phyloP scores from a whole-genome alignment of 225 moss, liverwort and hornwort species.

The Anthoceros angustus region DNA sequence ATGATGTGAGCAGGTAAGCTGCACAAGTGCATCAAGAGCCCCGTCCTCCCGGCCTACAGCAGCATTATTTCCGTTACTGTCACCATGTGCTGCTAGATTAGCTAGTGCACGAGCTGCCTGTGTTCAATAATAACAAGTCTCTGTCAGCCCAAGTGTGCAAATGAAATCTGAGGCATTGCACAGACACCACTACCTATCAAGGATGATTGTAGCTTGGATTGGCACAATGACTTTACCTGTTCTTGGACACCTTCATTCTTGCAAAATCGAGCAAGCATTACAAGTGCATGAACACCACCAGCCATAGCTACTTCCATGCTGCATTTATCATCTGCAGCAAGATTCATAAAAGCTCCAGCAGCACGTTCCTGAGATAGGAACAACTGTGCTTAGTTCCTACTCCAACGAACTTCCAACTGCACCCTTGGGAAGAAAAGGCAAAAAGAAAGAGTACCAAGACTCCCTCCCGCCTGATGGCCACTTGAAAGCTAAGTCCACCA shows the following conservation, averaged over 20 bases:
- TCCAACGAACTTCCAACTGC: too few relatives aligned
- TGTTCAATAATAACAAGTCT: conserved; percentile 9
- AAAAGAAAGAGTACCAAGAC: conserved; percentile 50
- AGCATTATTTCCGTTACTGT: conserved; percentile 95
- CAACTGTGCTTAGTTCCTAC: neutral
- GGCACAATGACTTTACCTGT: conserved; percentile 28
- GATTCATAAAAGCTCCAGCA: conserved; percentile 84
- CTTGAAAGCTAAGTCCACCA: conserved; percentile 70
- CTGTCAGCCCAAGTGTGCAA: conserved; percentile 4
- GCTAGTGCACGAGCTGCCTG: conserved; percentile 87
- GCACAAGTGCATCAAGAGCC: conserved; percentile 83
- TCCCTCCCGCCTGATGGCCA: conserved; percentile 84
- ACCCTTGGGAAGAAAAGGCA: neutral
- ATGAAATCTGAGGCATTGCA: too few relatives aligned
- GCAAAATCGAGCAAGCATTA: conserved; percentile 69
- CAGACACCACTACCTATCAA: too few relatives aligned
- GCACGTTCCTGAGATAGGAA: conserved; percentile 62
- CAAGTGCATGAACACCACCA: conserved; percentile 79
- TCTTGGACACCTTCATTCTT: conserved; percentile 86
- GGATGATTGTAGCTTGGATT: too few relatives aligned
- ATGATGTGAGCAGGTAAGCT: conserved; percentile 72
- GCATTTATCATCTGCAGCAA: conserved; percentile 95
- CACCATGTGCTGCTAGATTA: conserved; percentile 92
- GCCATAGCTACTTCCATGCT: conserved; percentile 89
- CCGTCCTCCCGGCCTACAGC: conserved; percentile 80